Base-by-base conservation (phyloP, 139 green algal species). In the Volvox africanus region DNA sequence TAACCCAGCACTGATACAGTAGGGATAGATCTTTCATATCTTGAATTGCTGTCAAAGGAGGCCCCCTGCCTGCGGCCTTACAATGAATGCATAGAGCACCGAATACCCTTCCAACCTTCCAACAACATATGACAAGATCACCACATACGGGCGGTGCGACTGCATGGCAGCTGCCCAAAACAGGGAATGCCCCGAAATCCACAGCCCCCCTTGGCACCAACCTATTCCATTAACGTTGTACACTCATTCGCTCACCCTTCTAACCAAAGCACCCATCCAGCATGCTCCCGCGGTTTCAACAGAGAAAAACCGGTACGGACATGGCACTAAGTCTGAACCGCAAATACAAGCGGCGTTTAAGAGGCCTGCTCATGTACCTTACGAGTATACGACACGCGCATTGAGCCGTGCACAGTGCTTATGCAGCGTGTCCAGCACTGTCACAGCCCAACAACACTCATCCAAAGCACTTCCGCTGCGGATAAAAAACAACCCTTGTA, bases 401-500 rank as follows among this genome's bases (percentile, higher is more conserved):
- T 32, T 67, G 78, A 44, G 37, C 36, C 33, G 24, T 77, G 61
- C 61, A 87, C 81, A 87, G 28, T 87, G 61, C 81, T 87, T 87
- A 76, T 76, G 32, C 81, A 87, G 81, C 81, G 81, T 61, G 81
- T 61, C 81, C 81, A 76, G 30, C 61, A 22, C 19, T 24, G 22
- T 86, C 80, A 84, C 80, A 84, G 37, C 78, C 78, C 80, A 73
- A 55, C 44, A 73, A 30, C 55, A 55, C 55, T 73, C 80, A 73
- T 86, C 28, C 78, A 84, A 68, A 84, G 71, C 71, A 79, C 78
- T 68, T 44, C 78, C 78, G 78, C 78, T 84, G 78, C 78, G 37
- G 78, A 35, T 11, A 65, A 81, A 24, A 55, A 6, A 3, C 32
- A 55, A 55, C 30, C 75, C 75, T 81, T 55, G 75, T 61, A 81